These are phyloP conservation scores for Magnolia sinica DNA, from an alignment of 164 flowering plant species.

Conservation along the genomic window DNA sequence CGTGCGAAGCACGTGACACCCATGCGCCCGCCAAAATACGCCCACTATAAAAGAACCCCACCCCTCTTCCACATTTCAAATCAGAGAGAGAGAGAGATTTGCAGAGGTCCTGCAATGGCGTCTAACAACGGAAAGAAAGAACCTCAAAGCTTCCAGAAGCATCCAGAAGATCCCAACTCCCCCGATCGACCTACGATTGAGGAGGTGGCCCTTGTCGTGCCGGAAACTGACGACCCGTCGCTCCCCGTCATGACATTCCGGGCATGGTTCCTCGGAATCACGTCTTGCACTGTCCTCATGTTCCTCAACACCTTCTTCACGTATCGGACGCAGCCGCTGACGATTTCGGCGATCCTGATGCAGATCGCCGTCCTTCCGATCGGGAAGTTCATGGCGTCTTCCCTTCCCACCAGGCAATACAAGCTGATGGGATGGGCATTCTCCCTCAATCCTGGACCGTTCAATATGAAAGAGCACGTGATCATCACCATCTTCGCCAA, in stretches of 20 bases:
- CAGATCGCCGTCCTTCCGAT: conserved; percentile 78
- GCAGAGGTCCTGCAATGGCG: conserved; percentile 26
- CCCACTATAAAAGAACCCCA: not conserved
- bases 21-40: too few species aligned
- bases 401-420: conserved; percentile 46
- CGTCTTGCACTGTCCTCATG: conserved; percentile 60
- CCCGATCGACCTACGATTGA: conserved; percentile 51
- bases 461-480: conserved; percentile 96
- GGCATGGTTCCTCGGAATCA: conserved; percentile 72
- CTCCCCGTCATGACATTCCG: conserved; percentile 90
- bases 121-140: conserved; percentile 13
- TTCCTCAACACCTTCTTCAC: conserved; percentile 93
- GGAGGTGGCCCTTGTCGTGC: conserved; percentile 85
- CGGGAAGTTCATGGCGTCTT: conserved; percentile 78
- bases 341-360: conserved; percentile 79
- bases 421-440: conserved; percentile 43
- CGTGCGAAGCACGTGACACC: too few species aligned
- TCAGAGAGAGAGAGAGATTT: not conserved
- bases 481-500: conserved; percentile 88
- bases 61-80: not conserved
- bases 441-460: conserved; percentile 83
- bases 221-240: conserved; percentile 84
- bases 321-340: conserved; percentile 78
- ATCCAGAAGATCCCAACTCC: not conserved
- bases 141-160: not conserved